phyloP scores from a whole-genome alignment of 1,284 basidiomycete species.

The Marasmius oreades region DNA sequence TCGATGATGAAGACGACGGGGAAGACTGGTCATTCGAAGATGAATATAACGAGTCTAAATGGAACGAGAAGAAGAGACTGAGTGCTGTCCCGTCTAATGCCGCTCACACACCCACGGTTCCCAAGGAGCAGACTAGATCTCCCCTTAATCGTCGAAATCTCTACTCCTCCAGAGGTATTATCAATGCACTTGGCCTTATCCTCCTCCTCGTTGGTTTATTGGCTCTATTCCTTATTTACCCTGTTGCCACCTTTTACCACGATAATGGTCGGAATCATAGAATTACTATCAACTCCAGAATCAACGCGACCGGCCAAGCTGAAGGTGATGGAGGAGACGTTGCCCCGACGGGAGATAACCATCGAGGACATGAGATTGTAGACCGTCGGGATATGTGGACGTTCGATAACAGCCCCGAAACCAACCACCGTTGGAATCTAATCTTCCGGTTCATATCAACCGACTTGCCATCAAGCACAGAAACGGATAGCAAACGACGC shows the following conservation, averaged over 20 bases:
- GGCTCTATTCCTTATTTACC: conserved; percentile 6
- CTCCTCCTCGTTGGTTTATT: background rate
- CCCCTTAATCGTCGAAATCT: background rate
- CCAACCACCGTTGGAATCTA: background rate
- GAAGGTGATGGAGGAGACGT: background rate
- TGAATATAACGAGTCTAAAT: background rate
- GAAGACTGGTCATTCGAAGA: conserved; percentile 1
- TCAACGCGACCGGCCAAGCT: conserved; percentile 10
- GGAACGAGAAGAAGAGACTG: background rate
- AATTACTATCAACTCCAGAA: conserved; percentile 1
- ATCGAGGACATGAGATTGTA: background rate
- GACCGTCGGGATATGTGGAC: background rate
- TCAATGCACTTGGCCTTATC: background rate
- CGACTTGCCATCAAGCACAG: background rate
- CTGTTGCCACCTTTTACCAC: background rate
- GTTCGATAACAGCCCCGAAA: background rate
- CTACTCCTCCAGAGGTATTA: conserved; percentile 2
- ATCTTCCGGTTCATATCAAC: background rate
- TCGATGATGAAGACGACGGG: background rate
- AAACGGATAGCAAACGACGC: background rate
- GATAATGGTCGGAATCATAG: background rate
- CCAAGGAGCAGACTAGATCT: background rate
- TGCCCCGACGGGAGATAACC: background rate
- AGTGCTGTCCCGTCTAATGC: background rate
- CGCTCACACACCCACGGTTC: background rate